These are phyloP conservation scores for Aurifilum marmelostoma DNA, from an alignment of 2,329 filamentous ascomycete species.

Conservation along the genomic window DNA sequence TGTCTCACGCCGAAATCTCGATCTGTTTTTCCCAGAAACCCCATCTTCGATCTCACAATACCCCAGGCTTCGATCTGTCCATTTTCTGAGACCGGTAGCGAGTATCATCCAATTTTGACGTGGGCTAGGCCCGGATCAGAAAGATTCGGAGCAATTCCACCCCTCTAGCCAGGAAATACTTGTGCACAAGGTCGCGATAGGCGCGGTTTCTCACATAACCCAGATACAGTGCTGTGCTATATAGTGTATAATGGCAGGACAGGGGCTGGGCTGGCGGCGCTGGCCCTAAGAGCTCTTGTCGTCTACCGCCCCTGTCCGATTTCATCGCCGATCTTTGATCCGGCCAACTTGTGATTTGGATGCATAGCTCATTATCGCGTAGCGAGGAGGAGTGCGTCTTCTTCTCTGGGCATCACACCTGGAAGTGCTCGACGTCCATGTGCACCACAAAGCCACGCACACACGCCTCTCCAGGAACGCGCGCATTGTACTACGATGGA, in stretches of 20 bases:
- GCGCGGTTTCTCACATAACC: conserved; percentile 1
- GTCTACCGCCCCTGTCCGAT: not conserved
- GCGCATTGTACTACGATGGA: not conserved
- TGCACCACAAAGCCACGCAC: not conserved
- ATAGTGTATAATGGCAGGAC: not conserved
- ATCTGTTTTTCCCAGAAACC: not conserved
- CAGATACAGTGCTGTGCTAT: too few species aligned
- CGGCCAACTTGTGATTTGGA: too few species aligned
- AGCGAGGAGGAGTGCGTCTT: too few species aligned
- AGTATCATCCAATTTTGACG: not conserved
- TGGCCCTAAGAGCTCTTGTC: not conserved
- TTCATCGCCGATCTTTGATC: too few species aligned
- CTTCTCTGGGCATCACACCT: too few species aligned
- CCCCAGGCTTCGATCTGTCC: not conserved
- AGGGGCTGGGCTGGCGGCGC: not conserved
- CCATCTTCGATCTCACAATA: not conserved
- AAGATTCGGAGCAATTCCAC: too few species aligned
- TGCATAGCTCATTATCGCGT: too few species aligned
- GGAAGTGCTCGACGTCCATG: not conserved
- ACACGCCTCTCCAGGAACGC: not conserved
- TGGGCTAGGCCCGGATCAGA: too few species aligned
- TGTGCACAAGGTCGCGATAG: not conserved
- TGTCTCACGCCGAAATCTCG: not conserved
- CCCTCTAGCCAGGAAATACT: too few species aligned
- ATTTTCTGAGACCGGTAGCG: not conserved